These are phyloP conservation scores for Pouteria campechiana DNA, from an alignment of 179 eudicot genomes.

Conservation along the genomic window DNA sequence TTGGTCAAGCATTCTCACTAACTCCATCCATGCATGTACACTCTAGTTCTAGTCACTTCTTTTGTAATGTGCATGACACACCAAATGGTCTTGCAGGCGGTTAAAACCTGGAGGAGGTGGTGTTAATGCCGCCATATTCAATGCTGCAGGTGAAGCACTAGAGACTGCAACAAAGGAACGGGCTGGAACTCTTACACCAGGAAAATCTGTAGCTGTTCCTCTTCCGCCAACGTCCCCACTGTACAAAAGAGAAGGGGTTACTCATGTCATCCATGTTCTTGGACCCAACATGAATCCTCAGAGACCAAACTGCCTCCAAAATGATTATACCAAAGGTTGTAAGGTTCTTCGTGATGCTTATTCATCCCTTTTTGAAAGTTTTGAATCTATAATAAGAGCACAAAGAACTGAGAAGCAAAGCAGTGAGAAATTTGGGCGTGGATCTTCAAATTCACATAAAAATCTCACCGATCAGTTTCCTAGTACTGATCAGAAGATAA, in stretches of 20 bases:
- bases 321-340: conserved; percentile 67
- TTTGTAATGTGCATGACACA: background rate
- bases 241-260: conserved; percentile 63
- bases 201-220: conserved; percentile 65
- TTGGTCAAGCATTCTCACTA: too few relatives aligned
- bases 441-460: conserved; percentile 11
- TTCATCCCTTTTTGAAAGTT: conserved; percentile 81
- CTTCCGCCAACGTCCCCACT: conserved; percentile 72
- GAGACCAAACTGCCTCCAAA: conserved; percentile 64
- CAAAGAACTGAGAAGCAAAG: conserved; percentile 7
- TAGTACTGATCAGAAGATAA: conserved; percentile 32
- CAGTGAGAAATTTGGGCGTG: background rate
- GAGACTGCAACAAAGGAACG: conserved; percentile 66
- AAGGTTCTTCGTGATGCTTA: conserved; percentile 76
- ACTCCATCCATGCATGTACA: too few relatives aligned
- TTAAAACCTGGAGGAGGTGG: conserved; percentile 97
- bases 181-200: conserved; percentile 64
- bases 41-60: background rate
- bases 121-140: conserved; percentile 84
- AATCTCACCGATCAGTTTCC: conserved; percentile 8
- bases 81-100: conserved; percentile 48
- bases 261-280: conserved; percentile 95
- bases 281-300: conserved; percentile 97
- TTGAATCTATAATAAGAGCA: conserved; percentile 37
- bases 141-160: conserved; percentile 71